Evolutionary conservation across 192 early-diverging fungal species (phyloP).

Genomic region (Backusella circina): DNA sequence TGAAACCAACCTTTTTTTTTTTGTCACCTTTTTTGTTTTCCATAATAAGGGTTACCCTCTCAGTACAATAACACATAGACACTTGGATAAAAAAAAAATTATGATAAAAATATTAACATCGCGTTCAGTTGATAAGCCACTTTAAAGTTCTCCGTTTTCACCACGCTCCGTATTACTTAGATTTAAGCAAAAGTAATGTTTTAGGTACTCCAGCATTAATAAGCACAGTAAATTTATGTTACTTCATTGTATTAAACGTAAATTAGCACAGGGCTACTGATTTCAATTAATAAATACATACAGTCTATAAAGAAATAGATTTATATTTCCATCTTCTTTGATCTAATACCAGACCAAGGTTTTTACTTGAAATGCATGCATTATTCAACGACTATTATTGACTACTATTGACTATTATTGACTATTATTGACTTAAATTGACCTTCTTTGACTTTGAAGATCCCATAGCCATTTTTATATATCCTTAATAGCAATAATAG

Average conservation of each 20-base stretch:
- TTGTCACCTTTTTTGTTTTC: no score
- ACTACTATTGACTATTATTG: no score
- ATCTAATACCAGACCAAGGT: not conserved
- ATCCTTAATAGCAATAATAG: not conserved
- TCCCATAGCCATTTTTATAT: not conserved
- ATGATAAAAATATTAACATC: not conserved
- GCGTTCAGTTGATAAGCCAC: not conserved
- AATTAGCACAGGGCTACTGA: not conserved
- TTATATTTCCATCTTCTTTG: not conserved
- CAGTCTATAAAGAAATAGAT: not conserved
- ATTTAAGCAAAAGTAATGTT: not conserved
- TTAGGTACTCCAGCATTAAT: no score
- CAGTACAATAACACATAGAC: no score
- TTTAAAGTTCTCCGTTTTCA: not conserved
- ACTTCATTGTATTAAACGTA: not conserved
- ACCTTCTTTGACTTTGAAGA: not conserved
- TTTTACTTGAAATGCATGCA: not conserved
- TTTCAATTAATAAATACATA: not conserved
- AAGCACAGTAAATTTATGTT: not conserved
- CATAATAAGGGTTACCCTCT: no score
- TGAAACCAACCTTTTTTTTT: no score
- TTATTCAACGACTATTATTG: no score
- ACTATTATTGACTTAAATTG: not conserved
- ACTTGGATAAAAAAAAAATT: not conserved
- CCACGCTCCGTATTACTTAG: not conserved